These are phyloP conservation scores for Backusella psychrophila DNA, from an alignment of 192 early-diverging fungal genomes.

Conservation along the genomic window DNA sequence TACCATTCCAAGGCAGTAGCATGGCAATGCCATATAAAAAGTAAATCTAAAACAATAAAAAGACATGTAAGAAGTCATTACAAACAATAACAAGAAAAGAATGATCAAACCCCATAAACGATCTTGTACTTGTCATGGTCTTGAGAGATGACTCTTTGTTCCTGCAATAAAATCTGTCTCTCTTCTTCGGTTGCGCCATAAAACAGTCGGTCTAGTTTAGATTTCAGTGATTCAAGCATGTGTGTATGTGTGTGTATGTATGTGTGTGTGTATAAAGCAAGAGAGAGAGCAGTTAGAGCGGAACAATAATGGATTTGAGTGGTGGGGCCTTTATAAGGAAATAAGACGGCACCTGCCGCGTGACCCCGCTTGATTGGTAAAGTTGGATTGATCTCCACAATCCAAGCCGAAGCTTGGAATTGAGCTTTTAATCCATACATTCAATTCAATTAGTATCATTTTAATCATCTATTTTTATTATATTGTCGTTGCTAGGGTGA, in stretches of 20 bases:
- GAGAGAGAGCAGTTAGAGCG: neutral
- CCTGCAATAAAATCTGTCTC: neutral
- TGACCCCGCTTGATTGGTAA: neutral
- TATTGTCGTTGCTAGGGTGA: too few species aligned
- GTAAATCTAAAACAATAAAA: constrained; percentile 42
- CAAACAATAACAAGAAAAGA: neutral
- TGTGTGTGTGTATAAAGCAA: neutral
- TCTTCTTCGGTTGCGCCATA: neutral
- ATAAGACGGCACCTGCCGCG: neutral
- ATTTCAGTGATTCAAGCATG: neutral
- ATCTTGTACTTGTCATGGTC: constrained; percentile 14
- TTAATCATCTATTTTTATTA: too few species aligned
- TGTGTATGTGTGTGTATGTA: neutral
- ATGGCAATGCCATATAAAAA: constrained; percentile 74
- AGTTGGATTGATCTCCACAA: neutral
- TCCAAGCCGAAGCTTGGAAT: neutral
- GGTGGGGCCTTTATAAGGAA: neutral
- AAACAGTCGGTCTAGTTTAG: neutral
- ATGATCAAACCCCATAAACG: constrained; percentile 10
- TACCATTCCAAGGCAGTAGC: constrained; percentile 78
- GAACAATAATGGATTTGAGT: neutral
- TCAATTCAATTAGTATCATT: too few species aligned
- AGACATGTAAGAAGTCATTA: neutral
- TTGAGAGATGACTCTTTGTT: neutral
- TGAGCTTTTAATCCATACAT: too few species aligned